Evolutionary conservation across 2,329 filamentous ascomycete genomes (phyloP).

Genomic region (Sclerotinia spermophila): DNA sequence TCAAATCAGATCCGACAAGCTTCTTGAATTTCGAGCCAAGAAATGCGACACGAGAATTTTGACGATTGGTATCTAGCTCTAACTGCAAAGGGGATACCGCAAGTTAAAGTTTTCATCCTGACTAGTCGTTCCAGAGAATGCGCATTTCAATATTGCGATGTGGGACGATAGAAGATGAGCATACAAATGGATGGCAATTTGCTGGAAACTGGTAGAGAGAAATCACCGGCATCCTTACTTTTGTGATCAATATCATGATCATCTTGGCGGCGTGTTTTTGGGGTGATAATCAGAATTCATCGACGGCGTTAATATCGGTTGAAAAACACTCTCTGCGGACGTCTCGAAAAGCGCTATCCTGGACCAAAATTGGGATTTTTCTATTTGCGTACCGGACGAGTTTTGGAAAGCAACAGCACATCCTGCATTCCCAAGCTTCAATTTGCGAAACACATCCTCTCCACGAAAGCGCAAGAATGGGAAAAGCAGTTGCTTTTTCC

Average conservation of each 20-base stretch:
- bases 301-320: not conserved
- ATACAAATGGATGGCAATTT: not conserved
- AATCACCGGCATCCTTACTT: not conserved
- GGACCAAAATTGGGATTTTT: not conserved
- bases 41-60: not conserved
- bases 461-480: not conserved
- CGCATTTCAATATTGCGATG: not conserved
- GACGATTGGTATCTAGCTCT: not conserved
- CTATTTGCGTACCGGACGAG: not conserved
- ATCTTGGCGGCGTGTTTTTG: not conserved
- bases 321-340: not conserved
- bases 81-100: not conserved
- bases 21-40: not conserved
- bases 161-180: not conserved
- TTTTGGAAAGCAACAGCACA: not conserved
- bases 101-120: not conserved
- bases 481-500: not conserved
- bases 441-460: not conserved
- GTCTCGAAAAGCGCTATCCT: not conserved
- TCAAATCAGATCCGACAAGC: not conserved
- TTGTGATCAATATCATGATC: too few species aligned
- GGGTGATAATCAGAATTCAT: not conserved
- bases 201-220: not conserved
- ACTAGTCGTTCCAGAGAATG: not conserved
- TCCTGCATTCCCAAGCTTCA: not conserved